phyloP scores from a whole-genome alignment of 495 filamentous ascomycete species.

The Niebla homalea region DNA sequence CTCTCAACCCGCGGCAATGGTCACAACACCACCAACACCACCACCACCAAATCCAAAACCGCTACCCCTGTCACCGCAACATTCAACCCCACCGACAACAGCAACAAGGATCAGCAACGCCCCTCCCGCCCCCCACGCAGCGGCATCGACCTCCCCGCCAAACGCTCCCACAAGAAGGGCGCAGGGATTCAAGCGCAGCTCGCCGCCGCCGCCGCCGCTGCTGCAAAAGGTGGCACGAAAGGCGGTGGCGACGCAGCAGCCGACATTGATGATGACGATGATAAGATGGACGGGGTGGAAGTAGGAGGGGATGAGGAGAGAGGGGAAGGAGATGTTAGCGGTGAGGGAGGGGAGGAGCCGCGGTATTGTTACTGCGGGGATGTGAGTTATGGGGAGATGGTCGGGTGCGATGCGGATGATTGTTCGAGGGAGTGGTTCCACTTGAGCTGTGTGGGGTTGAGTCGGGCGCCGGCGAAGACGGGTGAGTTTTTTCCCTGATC shows the following conservation, averaged over 20 bases:
- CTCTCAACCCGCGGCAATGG: slow-evolving; percentile 12
- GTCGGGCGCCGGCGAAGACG: slow-evolving; percentile 70
- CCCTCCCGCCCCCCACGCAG: slow-evolving; percentile 30
- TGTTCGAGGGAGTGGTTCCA: slow-evolving; percentile 96
- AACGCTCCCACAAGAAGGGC: slow-evolving; percentile 60
- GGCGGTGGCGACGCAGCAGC: slow-evolving; percentile 12
- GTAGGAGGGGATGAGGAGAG: slow-evolving; percentile 15
- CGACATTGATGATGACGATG: slow-evolving; percentile 45
- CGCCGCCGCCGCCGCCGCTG: slow-evolving; percentile 28
- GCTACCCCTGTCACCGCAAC: slow-evolving; percentile 36
- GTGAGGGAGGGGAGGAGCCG: slow-evolving; percentile 66
- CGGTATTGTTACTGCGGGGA: slow-evolving; percentile 88
- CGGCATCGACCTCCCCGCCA: slow-evolving; percentile 31
- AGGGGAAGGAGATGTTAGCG: slow-evolving; percentile 42
- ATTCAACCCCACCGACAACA: slow-evolving; percentile 25
- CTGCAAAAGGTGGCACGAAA: slow-evolving; percentile 19
- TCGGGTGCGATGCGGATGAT: slow-evolving; percentile 82
- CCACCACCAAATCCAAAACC: slow-evolving; percentile 40
- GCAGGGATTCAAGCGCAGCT: slow-evolving; percentile 25
- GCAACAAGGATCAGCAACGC: slow-evolving; percentile 1
- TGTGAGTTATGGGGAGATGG: slow-evolving; percentile 94
- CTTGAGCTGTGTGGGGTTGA: slow-evolving; percentile 78
- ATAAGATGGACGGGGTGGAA: slow-evolving; percentile 21
- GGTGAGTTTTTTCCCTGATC: slow-evolving; percentile 55
- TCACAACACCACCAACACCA: slow-evolving; percentile 16